These are phyloP conservation scores for Fusarium sterilihyphosum DNA, from an alignment of 2,329 filamentous ascomycete genomes.

Conservation along the genomic window DNA sequence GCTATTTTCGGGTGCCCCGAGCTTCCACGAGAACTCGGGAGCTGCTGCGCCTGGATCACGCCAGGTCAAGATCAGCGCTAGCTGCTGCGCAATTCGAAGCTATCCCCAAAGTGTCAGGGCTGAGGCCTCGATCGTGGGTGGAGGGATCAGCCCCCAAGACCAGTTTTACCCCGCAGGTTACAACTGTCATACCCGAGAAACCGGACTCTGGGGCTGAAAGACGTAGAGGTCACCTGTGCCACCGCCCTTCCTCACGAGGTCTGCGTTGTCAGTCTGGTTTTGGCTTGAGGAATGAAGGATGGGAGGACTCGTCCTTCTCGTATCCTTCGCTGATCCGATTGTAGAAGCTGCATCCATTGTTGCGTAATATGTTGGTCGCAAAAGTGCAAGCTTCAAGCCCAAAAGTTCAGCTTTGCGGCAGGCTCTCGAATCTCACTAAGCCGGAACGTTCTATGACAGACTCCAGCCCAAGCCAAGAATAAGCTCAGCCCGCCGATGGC, in stretches of 20 bases:
- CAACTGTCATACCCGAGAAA: not conserved
- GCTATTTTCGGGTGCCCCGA: slow-evolving; percentile 26
- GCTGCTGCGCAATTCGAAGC: not conserved
- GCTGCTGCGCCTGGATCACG: slow-evolving; percentile 18
- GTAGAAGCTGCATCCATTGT: not conserved
- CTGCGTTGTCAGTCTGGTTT: not conserved
- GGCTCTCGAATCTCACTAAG: not conserved
- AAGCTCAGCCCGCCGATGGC: not conserved
- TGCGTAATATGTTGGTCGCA: not conserved
- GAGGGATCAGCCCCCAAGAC: not conserved
- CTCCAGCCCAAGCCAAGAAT: not conserved
- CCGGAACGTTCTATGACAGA: not conserved
- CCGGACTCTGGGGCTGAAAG: slow-evolving; percentile 15
- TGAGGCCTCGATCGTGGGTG: slow-evolving; percentile 15
- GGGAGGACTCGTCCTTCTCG: slow-evolving; percentile 13
- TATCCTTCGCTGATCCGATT: not conserved
- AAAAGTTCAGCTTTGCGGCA: not conserved
- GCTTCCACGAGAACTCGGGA: not conserved
- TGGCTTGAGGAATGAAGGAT: not conserved
- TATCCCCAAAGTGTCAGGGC: slow-evolving; percentile 1
- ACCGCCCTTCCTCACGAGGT: not conserved
- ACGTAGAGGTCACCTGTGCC: slow-evolving; percentile 23
- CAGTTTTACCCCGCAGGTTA: slow-evolving; percentile 11
- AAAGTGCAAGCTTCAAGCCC: not conserved
- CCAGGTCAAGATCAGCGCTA: slow-evolving; percentile 14